Conservation (phyloP, 805 yeast genomes). For the Candida coquimbonensis region DNA sequence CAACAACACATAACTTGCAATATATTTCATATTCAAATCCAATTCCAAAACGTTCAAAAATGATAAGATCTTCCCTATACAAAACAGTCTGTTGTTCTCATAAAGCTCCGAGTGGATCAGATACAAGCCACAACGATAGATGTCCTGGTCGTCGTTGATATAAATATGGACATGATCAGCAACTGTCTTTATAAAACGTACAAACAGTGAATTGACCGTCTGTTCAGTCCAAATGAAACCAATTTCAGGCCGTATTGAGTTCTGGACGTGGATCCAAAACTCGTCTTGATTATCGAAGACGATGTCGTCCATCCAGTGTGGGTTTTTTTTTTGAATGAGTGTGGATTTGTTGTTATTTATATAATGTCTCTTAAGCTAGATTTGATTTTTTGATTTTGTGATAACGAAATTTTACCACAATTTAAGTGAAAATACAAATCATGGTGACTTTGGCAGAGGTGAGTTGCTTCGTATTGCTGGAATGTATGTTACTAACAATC, state of each 20-base stretch:
- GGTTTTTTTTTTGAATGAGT: too few relatives aligned
- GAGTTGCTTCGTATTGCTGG: not conserved
- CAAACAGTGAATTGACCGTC: conserved; percentile 16
- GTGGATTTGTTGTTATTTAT: too few relatives aligned
- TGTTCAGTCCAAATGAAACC: conserved; percentile 6
- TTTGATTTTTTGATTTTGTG: too few relatives aligned
- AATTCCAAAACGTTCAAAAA: conserved; percentile 31
- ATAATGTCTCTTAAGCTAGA: too few relatives aligned
- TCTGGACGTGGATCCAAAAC: conserved; percentile 16
- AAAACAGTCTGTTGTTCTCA: conserved; percentile 33
- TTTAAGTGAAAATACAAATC: not conserved
- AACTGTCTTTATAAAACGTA: conserved; percentile 17
- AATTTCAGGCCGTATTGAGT: conserved; percentile 7
- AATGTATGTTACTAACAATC: not conserved
- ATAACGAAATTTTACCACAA: not conserved
- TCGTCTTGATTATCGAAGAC: conserved; percentile 13
- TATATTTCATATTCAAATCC: conserved; percentile 31
- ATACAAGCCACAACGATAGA: conserved; percentile 29
- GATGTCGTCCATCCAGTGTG: conserved; percentile 12
- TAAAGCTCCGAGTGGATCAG: conserved; percentile 30
- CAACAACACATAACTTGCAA: conserved; percentile 37
- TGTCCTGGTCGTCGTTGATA: conserved; percentile 23
- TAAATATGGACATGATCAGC: conserved; percentile 20
- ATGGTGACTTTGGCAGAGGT: not conserved
- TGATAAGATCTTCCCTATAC: conserved; percentile 43